phyloP scores from a whole-genome alignment of 2,329 filamentous ascomycete species.

The Fusarium irregulare region DNA sequence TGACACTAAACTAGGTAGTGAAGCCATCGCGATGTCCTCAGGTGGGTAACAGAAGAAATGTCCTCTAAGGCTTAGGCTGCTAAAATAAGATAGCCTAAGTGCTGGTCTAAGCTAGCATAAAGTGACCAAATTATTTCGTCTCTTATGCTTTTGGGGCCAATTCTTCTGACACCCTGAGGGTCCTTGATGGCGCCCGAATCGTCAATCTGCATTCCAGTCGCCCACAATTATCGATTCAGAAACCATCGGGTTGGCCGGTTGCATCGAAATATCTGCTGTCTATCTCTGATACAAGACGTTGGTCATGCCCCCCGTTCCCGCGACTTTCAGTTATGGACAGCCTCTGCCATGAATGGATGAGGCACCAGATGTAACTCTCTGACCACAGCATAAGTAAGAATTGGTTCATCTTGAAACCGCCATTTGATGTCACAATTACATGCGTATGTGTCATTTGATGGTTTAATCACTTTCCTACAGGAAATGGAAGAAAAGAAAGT shows the following conservation, averaged over 20 bases:
- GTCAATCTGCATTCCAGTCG: constrained; percentile 29
- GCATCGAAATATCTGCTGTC: constrained; percentile 10
- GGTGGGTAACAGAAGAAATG: too few species aligned
- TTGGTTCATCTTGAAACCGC: not conserved
- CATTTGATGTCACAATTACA: not conserved
- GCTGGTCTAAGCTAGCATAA: too few species aligned
- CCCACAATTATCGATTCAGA: not conserved
- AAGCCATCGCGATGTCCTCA: constrained; percentile 26
- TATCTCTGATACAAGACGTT: constrained; percentile 22
- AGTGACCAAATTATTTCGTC: too few species aligned
- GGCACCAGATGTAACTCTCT: not conserved
- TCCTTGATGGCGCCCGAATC: constrained; percentile 14
- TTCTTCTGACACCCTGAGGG: too few species aligned
- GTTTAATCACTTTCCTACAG: not conserved
- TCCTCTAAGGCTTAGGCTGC: too few species aligned
- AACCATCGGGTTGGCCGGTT: constrained; percentile 1
- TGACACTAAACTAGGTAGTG: constrained; percentile 7
- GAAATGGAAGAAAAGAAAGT: not conserved
- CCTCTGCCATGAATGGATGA: not conserved
- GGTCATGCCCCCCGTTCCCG: constrained; percentile 1
- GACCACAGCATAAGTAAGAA: not conserved
- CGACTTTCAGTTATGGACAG: not conserved
- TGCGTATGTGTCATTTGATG: not conserved
- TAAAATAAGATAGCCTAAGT: too few species aligned
- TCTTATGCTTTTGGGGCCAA: too few species aligned